These are phyloP conservation scores for Ophiostoma perfectum DNA, from an alignment of 2,329 filamentous ascomycete genomes.

Conservation along the genomic window DNA sequence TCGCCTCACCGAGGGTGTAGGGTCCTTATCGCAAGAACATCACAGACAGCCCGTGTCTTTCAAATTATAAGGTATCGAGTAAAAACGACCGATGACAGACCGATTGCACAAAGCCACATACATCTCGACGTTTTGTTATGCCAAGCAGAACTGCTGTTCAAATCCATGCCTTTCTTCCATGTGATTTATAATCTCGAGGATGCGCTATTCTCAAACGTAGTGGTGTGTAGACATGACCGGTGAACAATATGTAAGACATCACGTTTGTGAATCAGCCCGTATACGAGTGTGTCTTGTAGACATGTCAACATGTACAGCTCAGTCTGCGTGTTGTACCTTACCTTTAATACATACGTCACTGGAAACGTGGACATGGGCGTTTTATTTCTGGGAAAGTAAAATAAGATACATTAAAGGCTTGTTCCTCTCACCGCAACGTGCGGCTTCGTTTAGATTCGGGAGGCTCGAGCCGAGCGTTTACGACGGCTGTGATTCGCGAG, in stretches of 20 bases:
- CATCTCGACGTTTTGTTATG: too few species aligned
- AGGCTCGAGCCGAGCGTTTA: conserved; percentile 19
- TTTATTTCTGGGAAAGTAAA: neutral
- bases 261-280: neutral
- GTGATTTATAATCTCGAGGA: neutral
- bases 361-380: too few species aligned
- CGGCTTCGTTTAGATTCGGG: conserved; percentile 17
- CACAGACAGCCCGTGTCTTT: too few species aligned
- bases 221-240: neutral
- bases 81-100: too few species aligned
- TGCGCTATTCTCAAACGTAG: neutral
- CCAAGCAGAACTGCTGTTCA: too few species aligned
- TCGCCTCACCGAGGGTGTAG: too few species aligned
- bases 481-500: neutral
- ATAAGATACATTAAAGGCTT: neutral
- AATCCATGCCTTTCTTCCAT: neutral
- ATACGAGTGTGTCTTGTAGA: neutral
- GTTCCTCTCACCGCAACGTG: neutral
- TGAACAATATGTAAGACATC: neutral
- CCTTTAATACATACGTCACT: too few species aligned
- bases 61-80: too few species aligned
- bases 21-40: too few species aligned
- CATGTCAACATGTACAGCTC: neutral
- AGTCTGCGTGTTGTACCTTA: too few species aligned
- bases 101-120: too few species aligned